Conservation (phyloP, 2,329 filamentous ascomycete genomes). For the Capronia americana region DNA sequence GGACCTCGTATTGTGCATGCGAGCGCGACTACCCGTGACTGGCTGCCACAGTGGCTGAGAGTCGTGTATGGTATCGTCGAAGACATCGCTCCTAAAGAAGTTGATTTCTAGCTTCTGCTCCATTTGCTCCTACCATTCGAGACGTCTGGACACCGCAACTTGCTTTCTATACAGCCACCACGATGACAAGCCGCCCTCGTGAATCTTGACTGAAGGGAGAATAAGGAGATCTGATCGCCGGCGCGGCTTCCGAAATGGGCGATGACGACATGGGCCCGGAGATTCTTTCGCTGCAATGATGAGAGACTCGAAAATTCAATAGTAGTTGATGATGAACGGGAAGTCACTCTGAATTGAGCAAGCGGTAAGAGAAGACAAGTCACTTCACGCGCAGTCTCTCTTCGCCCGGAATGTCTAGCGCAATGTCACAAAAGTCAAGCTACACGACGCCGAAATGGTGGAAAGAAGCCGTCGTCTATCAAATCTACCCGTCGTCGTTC, state of each 20-base stretch:
- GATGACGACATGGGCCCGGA: constrained; percentile 33
- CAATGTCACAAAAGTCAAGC: constrained; percentile 23
- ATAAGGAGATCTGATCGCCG: constrained; percentile 14
- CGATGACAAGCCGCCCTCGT: background rate
- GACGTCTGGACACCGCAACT: background rate
- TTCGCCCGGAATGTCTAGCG: background rate
- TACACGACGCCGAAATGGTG: constrained; percentile 53
- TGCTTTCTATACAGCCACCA: background rate
- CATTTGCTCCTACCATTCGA: background rate
- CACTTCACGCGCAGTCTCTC: background rate
- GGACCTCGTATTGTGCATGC: background rate
- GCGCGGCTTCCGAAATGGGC: constrained; percentile 22
- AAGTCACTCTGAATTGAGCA: background rate
- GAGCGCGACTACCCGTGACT: background rate
- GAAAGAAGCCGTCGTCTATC: constrained; percentile 65
- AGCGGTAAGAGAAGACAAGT: background rate
- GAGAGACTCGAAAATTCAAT: background rate
- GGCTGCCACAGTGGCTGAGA: background rate
- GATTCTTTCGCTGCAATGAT: constrained; percentile 29
- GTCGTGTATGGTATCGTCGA: background rate
- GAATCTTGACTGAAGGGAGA: background rate
- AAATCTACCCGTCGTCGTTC: constrained; percentile 66
- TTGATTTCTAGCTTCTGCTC: background rate
- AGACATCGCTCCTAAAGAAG: background rate
- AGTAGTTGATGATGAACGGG: background rate